These are phyloP conservation scores for Paramicrosporidium saccamoebae DNA, from an alignment of 371 early-diverging fungal genomes.

Conservation along the genomic window DNA sequence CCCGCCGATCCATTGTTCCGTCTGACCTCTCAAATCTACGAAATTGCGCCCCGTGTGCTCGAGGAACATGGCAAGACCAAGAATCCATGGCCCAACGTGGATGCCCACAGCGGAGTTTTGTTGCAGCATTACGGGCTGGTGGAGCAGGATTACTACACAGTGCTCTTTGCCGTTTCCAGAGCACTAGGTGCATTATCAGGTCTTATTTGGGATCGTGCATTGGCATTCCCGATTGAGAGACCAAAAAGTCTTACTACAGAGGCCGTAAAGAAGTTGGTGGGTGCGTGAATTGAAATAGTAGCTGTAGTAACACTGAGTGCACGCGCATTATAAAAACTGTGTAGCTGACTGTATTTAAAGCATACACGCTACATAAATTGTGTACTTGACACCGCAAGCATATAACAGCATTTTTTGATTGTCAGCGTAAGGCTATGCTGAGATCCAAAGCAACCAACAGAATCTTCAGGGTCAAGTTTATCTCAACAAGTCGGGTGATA, in stretches of 20 bases:
- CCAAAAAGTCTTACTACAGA: slow-evolving; percentile 77
- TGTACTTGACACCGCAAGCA: too few relatives aligned
- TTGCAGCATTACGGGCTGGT: slow-evolving; percentile 79
- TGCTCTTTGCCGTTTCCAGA: slow-evolving; percentile 90
- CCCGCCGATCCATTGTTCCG: slow-evolving; percentile 84
- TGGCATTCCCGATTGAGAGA: slow-evolving; percentile 74
- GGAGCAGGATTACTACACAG: slow-evolving; percentile 96
- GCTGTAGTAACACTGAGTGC: too few relatives aligned
- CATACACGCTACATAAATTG: too few relatives aligned
- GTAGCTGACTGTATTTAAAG: too few relatives aligned
- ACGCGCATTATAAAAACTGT: too few relatives aligned
- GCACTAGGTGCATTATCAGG: slow-evolving; percentile 73
- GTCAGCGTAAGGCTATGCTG: too few relatives aligned
- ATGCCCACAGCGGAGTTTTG: slow-evolving; percentile 90
- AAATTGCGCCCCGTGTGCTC: slow-evolving; percentile 75
- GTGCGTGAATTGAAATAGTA: too few relatives aligned
- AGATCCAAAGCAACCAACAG: too few relatives aligned
- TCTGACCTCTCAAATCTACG: slow-evolving; percentile 76
- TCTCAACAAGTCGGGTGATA: too few relatives aligned
- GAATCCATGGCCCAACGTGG: slow-evolving; percentile 98
- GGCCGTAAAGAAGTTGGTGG: slow-evolving; percentile 42
- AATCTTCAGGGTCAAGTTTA: too few relatives aligned
- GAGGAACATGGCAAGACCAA: slow-evolving; percentile 97
- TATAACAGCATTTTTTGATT: too few relatives aligned
- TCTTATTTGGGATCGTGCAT: slow-evolving; percentile 83